These are phyloP conservation scores for Chaetothyriales sp. DNA, from an alignment of 2,329 filamentous ascomycete species.

Conservation along the genomic window DNA sequence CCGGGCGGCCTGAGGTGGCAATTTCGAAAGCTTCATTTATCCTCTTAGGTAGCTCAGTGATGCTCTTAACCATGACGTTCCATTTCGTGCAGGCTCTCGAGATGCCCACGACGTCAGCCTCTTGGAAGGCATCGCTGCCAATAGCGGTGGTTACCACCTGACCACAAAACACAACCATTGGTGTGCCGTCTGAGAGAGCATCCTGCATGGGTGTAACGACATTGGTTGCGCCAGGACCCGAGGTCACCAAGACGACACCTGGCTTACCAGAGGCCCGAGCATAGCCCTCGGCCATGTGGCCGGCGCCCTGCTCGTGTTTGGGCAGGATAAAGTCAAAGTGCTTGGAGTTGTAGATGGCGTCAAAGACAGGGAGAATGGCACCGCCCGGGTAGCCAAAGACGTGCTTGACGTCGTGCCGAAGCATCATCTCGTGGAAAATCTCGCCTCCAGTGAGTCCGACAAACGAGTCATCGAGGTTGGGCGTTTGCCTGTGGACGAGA, in stretches of 20 bases:
- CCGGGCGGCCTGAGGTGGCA: constrained; percentile 81
- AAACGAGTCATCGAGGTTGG: constrained; percentile 74
- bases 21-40: constrained; percentile 99
- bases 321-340: constrained; percentile 94
- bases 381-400: constrained; percentile 90
- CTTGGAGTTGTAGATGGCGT: constrained; percentile 95
- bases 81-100: constrained; percentile 93
- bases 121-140: constrained; percentile 92
- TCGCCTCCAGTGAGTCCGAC: constrained; percentile 90
- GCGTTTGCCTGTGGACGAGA: constrained; percentile 43
- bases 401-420: constrained; percentile 79
- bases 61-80: constrained; percentile 97
- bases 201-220: constrained; percentile 94
- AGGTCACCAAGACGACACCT: constrained; percentile 91
- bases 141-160: constrained; percentile 85
- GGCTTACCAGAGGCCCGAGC: constrained; percentile 85
- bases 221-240: constrained; percentile 90
- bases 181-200: constrained; percentile 85
- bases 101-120: constrained; percentile 87
- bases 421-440: constrained; percentile 99
- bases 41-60: constrained; percentile 77
- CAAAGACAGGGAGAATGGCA: constrained; percentile 93
- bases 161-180: constrained; percentile 87
- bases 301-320: constrained; percentile 91
- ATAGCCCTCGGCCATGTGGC: constrained; percentile 97